Evolutionary conservation across 331 rosid species (phyloP).

Genomic region (Erythrophleum ivorense): DNA sequence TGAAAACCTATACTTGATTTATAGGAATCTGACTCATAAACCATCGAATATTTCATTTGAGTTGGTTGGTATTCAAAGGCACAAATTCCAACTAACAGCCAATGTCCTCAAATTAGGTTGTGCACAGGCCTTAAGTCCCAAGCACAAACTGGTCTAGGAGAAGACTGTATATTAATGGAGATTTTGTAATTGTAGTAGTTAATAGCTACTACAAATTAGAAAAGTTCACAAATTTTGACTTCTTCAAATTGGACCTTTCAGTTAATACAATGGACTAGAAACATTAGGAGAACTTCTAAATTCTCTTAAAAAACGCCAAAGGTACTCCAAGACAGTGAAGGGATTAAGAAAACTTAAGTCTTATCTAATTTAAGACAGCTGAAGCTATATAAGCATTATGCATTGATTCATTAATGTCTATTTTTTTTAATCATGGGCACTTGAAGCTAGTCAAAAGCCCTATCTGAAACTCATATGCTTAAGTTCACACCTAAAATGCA

Average conservation of each 20-base stretch:
- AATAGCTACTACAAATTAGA: background rate
- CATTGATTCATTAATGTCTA: background rate
- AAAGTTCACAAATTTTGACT: background rate
- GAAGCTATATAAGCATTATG: conserved; percentile 14
- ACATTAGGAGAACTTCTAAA: background rate
- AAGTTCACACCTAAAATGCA: background rate
- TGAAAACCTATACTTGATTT: background rate
- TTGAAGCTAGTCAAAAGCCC: conserved; percentile 13
- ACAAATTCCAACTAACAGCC: background rate
- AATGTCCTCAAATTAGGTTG: conserved; percentile 3
- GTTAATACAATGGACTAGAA: conserved; percentile 1
- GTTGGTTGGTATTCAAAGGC: background rate
- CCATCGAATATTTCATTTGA: background rate
- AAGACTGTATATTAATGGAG: background rate
- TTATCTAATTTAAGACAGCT: background rate
- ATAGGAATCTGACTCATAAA: background rate
- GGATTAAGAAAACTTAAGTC: background rate
- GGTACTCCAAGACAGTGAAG: background rate
- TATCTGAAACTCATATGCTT: background rate
- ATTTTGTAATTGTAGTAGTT: background rate
- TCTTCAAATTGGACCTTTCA: background rate
- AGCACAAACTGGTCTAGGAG: background rate
- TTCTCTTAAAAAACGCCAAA: background rate
- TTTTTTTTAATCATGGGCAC: conserved; percentile 23
- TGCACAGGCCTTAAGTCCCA: background rate